Base-by-base conservation (phyloP, 768 basidiomycete species). In the Boletus fagicola region DNA sequence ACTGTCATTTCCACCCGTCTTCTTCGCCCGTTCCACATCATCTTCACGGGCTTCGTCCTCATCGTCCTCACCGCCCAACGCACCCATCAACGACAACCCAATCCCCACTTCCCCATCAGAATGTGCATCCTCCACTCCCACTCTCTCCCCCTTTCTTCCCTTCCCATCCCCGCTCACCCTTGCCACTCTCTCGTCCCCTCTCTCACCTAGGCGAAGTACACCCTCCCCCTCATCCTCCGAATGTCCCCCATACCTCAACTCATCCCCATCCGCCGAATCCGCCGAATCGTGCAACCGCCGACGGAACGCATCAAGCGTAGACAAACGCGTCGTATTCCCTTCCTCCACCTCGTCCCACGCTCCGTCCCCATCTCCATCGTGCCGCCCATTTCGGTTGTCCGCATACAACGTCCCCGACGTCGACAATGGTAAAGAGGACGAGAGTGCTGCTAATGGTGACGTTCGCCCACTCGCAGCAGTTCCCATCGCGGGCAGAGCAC, bases 41-140 rank as follows among this genome's bases (percentile, higher is more conserved):
- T 45, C 49, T 4, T 59, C 53, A 49, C n/a, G 53, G 9, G 53
- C 61, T 1, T 64, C 69, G 1, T 56, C 68, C 0, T 62, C 61
- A 0, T 68, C 73, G 15, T 67, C 70, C 2, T 69, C 77, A 13
- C 59, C 73, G 65, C 39, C 74, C 70, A 64, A 83, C 40, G 77
- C 78, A 61, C 83, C 82, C 51, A 91, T 71, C 52, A 90, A 71
- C 2, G 84, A 84, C 35, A 90, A 71, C 2, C 89, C 89, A 38
- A 91, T 90, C 0, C 85, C 89, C 1, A 81, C 75, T 49, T 83
- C 81, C 4, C 83, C 86, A 56, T 87, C 86, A 2, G 82, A 82
- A 52, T 76, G 59, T 7, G 69, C 76, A 4, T 74, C 68, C 18
- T 62, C 63, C 0, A 9, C 59, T 0, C 48, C 49, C 45, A 43